Conservation (phyloP, 345 rosid species). For the Eucalyptus regnans region DNA sequence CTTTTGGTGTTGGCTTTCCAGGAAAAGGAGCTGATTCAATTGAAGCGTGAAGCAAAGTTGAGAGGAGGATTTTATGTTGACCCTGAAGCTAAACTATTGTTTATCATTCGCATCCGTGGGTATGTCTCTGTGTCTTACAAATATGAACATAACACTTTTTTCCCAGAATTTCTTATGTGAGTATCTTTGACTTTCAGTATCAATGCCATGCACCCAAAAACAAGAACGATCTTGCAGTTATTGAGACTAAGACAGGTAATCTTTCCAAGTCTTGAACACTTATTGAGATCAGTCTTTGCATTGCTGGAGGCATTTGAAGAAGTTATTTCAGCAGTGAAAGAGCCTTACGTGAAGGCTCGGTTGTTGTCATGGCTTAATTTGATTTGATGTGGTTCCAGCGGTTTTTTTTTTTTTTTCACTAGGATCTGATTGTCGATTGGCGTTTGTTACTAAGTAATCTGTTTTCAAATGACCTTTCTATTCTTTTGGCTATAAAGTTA, state of each 20-base stretch:
- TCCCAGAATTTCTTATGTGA: not conserved
- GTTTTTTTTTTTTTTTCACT: not conserved
- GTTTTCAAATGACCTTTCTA: not conserved
- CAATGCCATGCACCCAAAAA: constrained; percentile 78
- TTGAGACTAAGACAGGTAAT: constrained; percentile 75
- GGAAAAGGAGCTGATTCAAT: constrained; percentile 39
- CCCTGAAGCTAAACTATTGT: constrained; percentile 63
- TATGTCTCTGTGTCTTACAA: not conserved
- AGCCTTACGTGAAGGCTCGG: not conserved
- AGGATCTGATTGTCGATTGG: not conserved
- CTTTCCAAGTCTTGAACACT: not conserved
- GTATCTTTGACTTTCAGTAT: constrained; percentile 21
- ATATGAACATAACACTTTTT: not conserved
- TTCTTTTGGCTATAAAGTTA: not conserved
- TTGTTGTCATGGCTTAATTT: not conserved
- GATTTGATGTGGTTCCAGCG: not conserved
- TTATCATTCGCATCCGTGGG: constrained; percentile 66
- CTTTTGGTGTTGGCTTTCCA: not conserved
- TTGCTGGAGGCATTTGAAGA: not conserved
- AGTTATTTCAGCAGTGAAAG: not conserved
- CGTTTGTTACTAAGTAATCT: not conserved
- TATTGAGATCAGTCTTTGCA: not conserved
- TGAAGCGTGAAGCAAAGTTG: constrained; percentile 68
- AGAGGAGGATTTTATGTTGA: constrained; percentile 70
- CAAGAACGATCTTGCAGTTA: constrained; percentile 60